Conservation (phyloP, 305 asterid genomes). For the Rubia tinctorum region DNA sequence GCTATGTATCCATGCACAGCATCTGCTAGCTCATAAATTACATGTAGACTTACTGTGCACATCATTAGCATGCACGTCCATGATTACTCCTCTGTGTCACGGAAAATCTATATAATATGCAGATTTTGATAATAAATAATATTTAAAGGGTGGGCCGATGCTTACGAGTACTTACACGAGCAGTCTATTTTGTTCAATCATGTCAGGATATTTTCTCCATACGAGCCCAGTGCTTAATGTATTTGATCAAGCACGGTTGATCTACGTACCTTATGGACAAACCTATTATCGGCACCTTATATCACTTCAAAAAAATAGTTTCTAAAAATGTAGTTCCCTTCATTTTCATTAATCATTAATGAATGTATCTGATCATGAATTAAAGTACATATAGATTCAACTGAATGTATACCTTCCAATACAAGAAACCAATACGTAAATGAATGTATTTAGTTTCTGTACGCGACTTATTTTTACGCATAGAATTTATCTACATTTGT, state of each 20-base stretch:
- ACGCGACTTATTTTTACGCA: background rate
- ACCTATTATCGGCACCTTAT: background rate
- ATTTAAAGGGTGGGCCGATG: background rate
- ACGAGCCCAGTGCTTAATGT: background rate
- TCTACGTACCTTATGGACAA: background rate
- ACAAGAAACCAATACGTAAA: no score
- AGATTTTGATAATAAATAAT: background rate
- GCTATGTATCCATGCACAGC: background rate
- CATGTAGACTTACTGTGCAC: background rate
- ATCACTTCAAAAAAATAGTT: background rate
- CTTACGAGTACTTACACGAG: background rate
- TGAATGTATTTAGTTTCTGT: no score
- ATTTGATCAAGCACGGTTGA: background rate
- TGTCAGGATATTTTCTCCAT: no score
- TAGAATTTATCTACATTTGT: background rate
- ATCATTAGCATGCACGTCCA: background rate
- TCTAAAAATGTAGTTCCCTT: background rate
- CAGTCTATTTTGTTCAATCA: background rate
- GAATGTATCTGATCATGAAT: background rate
- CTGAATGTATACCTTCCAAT: no score
- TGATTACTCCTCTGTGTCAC: background rate
- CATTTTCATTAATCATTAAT: background rate
- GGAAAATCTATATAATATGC: background rate
- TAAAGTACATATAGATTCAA: background rate
- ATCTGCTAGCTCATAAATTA: conserved; percentile 3